Evolutionary conservation across 306 rosid genomes (phyloP), one percentile per base, ranked within the genome.

Genomic region (Lotus japonicus): DNA sequence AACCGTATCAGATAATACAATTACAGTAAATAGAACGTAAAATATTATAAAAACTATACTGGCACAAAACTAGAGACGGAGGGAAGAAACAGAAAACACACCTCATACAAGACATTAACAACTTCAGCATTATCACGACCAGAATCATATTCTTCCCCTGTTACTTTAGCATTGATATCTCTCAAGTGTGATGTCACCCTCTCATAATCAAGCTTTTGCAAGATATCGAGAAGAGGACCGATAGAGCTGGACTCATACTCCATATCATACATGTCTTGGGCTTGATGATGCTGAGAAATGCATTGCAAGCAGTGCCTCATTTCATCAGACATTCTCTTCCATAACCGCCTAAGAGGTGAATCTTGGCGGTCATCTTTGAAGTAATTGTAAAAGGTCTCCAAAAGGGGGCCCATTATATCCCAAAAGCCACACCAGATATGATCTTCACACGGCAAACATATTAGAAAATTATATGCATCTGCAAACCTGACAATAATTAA

Each of bases 381-480:
- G 81, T 80, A 92, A 82, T 90, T 92, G 86, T 88, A 92, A 79
- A 92, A 92, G 3, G 98, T 90, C 83, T 92, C 98, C 64, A 92
- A 68, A 68, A 92, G 92, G 46, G 97, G 98, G 26, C 88, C 92
- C 97, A 92, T 92, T 73, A 92, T 43, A 57, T 92, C 98, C 94
- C 89, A 85, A 8, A 77, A 79, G 58, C 83, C 96, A 82, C 98
- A 92, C 98, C 98, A 92, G 60, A 92, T 82, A 79, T 92, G 98
- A 76, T 68, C 79, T 41, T 87, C 92, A 73, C 60, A 48, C 1
- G 96, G 89, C 83, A 90, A 74, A 74, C 72, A 71, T 31, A 88
- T 88, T 79, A 92, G 80, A 67, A 80, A 85, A 52, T 70, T 80
- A 77, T 86, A 92, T 16, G 97, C 88, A 53, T 90, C 96, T 45